Base-by-base conservation (phyloP, 139 green algal species). In the Spirogloea muscicola region DNA sequence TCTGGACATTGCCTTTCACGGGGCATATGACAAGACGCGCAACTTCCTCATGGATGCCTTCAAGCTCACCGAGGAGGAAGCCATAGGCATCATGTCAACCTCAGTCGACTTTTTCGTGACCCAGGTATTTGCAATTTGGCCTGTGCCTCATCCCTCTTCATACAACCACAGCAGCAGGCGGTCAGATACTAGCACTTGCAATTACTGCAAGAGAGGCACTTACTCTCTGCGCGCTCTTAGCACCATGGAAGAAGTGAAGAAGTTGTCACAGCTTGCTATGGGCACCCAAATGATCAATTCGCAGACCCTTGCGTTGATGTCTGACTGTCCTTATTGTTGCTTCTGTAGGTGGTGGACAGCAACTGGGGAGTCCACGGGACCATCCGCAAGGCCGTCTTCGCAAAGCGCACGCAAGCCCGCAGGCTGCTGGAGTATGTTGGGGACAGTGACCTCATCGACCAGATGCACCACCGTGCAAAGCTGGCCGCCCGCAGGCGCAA, bases 321-420 rank as follows among this genome's bases (percentile, higher is more conserved):
- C n/a, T n/a, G n/a, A n/a, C n/a, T n/a, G n/a, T n/a, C n/a, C n/a
- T n/a, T 51, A 13, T 51, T 10, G 43, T 10, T 18, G 9, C 31
- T 49, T 69, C 9, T 7, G 5, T 84, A 90, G 69, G 82, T 85
- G 7, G 86, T 90, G 18, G 84, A 90, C 63, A 86, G 83, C 68
- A 91, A 91, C 74, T 91, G 83, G 77, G 87, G 87, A 0, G 63
- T 91, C 3, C 86, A 90, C 49, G 68, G 68, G 42, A 48, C 66
- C 43, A 75, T 89, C 5, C 83, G 74, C 21, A 91, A 91, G 59
- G 74, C 52, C 44, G 39, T 84, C 3, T 89, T 91, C 63, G 29
- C 25, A 9, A 7, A 27, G 38, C 63, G 63, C 63, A 63, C 39
- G 5, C 3, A 40, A 4, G 39, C 21, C 9, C 27, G 57, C 33